Evolutionary conservation across 2,329 filamentous ascomycete genomes (phyloP).

Genomic region (Fusarium annulatum): DNA sequence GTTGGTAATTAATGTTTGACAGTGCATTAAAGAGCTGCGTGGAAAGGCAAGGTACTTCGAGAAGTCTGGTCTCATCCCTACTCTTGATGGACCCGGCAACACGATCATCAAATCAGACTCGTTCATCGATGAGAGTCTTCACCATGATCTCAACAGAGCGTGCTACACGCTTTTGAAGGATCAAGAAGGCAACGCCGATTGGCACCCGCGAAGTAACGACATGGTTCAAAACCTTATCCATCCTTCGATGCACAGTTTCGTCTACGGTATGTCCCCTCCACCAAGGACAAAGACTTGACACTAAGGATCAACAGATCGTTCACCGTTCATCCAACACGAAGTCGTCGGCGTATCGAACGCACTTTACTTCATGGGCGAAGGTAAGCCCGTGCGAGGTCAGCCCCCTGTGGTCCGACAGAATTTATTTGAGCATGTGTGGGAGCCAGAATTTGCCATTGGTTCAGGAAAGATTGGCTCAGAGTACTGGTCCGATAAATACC

Average conservation of each 20-base stretch:
- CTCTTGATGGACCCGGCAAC: neutral
- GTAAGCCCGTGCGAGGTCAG: neutral
- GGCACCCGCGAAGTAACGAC: constrained; percentile 1
- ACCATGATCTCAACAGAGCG: neutral
- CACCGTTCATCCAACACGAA: neutral
- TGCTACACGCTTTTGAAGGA: neutral
- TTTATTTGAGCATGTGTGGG: neutral
- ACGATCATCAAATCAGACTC: constrained; percentile 1
- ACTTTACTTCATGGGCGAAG: neutral
- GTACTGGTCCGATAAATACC: neutral
- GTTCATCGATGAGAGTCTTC: neutral
- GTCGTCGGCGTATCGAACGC: neutral
- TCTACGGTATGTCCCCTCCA: neutral
- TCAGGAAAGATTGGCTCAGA: neutral
- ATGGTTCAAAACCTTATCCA: constrained; percentile 7
- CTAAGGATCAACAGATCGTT: neutral
- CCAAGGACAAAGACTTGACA: fast-evolving
- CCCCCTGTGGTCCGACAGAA: neutral
- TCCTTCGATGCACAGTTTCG: constrained; percentile 8
- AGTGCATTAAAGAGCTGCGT: neutral
- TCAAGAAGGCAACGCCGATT: neutral
- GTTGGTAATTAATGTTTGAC: neutral
- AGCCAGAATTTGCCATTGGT: no score
- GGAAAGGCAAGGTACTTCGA: neutral
- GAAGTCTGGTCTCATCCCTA: neutral